Conservation (phyloP, 208 protist species). For the Trypanosoma congolense region DNA sequence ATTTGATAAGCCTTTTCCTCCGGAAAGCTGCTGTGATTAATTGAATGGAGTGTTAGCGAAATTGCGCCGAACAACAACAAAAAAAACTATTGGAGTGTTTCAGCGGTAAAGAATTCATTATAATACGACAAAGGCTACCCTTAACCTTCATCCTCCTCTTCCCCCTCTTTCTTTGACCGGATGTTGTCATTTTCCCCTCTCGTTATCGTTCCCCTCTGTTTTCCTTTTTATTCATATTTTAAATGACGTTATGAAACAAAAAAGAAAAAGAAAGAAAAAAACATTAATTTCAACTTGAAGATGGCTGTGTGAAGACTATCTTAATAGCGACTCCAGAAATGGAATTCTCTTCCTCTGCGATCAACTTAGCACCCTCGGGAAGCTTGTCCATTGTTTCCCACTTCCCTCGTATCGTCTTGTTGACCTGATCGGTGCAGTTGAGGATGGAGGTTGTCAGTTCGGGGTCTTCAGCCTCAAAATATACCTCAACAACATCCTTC, state of each 20-base stretch:
- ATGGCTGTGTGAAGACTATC: slow-evolving; percentile 45
- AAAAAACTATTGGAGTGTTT: no score
- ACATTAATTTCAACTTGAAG: neutral
- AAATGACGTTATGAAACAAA: neutral
- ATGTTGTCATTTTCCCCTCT: no score
- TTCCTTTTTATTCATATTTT: no score
- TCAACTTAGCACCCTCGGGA: slow-evolving; percentile 42
- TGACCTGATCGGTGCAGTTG: slow-evolving; percentile 62
- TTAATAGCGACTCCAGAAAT: slow-evolving; percentile 72
- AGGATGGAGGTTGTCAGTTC: slow-evolving; percentile 72
- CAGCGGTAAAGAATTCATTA: no score
- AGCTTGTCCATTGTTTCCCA: slow-evolving; percentile 71
- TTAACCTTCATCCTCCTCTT: no score
- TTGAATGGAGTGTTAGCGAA: no score
- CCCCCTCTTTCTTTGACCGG: no score
- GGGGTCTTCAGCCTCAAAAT: slow-evolving; percentile 70
- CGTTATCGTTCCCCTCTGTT: no score
- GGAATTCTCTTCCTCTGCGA: slow-evolving; percentile 83
- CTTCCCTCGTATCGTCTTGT: slow-evolving; percentile 55
- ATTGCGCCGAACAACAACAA: no score
- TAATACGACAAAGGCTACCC: no score
- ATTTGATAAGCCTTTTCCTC: no score
- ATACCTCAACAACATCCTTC: slow-evolving; percentile 68
- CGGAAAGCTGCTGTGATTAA: no score
- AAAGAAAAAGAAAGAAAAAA: neutral